Percentiles rank a stretch among this genome's conserved stretches.
Evolutionary conservation across 495 filamentous ascomycete species (phyloP).

Genomic region (Penicillium steckii): DNA sequence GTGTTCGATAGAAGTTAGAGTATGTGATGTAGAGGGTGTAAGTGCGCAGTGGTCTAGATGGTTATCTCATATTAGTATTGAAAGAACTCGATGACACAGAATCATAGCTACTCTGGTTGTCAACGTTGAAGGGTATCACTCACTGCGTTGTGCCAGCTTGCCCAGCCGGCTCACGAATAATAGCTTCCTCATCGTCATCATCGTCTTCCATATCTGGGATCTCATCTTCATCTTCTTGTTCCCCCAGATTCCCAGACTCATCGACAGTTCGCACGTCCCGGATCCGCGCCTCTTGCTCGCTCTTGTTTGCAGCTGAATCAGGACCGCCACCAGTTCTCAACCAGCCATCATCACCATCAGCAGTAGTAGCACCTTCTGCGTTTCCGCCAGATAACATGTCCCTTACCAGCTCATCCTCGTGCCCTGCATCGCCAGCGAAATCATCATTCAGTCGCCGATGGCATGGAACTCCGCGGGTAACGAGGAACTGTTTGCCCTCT

Average conservation of each 20-base stretch:
- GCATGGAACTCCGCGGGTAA: slow-evolving; percentile 92
- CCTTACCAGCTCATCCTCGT: slow-evolving; percentile 78
- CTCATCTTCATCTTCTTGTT: slow-evolving; percentile 77
- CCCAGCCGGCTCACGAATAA: slow-evolving; percentile 75
- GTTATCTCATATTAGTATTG: not conserved
- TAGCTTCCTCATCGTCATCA: slow-evolving; percentile 94
- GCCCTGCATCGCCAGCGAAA: slow-evolving; percentile 82
- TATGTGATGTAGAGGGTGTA: slow-evolving; percentile 99
- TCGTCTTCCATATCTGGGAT: slow-evolving; percentile 99
- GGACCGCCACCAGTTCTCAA: slow-evolving; percentile 72
- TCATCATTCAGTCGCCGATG: slow-evolving; percentile 87
- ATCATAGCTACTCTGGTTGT: no score
- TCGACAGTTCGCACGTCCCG: slow-evolving; percentile 84
- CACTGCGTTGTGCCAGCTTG: slow-evolving; percentile 64
- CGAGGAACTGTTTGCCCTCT: slow-evolving; percentile 88
- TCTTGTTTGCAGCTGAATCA: slow-evolving; percentile 42
- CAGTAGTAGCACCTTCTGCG: slow-evolving; percentile 50
- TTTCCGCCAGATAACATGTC: slow-evolving; percentile 68
- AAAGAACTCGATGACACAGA: not conserved
- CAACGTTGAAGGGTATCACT: no score
- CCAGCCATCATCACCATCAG: slow-evolving; percentile 84
- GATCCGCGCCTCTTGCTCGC: slow-evolving; percentile 67
- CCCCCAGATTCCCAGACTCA: slow-evolving; percentile 71
- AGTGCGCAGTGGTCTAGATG: slow-evolving; percentile 71
- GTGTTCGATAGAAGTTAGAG: slow-evolving; percentile 93